These are phyloP conservation scores for Claviceps sorghi DNA, from an alignment of 2,329 filamentous ascomycete genomes.

Conservation along the genomic window DNA sequence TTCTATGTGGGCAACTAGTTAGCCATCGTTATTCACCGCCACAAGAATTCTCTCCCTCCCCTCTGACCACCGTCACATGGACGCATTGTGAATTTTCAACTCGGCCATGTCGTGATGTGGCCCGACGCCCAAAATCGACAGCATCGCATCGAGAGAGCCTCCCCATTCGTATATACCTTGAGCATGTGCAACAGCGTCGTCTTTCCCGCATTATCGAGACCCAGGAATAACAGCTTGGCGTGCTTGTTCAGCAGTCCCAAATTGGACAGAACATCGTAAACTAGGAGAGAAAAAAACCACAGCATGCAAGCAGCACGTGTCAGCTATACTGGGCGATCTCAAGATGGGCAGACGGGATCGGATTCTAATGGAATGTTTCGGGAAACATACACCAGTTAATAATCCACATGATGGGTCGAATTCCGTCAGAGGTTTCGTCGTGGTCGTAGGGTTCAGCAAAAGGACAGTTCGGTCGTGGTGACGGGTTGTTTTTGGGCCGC, in stretches of 20 bases:
- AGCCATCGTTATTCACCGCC: conserved; percentile 9
- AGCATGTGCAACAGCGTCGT: conserved; percentile 90
- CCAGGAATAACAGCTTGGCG: conserved; percentile 85
- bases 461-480: conserved; percentile 7
- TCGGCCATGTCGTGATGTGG: background rate
- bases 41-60: too few species aligned
- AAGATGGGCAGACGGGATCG: conserved; percentile 1
- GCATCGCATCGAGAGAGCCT: background rate
- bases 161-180: conserved; percentile 46
- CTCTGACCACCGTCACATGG: background rate
- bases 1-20: conserved; percentile 39
- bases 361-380: conserved; percentile 2
- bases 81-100: background rate
- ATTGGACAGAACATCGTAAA: conserved; percentile 80
- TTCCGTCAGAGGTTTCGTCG: conserved; percentile 2
- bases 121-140: background rate
- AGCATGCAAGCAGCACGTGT: conserved; percentile 14
- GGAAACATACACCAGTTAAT: conserved; percentile 76
- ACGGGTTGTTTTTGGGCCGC: conserved; percentile 4
- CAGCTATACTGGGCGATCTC: conserved; percentile 12
- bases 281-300: conserved; percentile 18
- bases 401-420: conserved; percentile 61
- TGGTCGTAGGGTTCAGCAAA: conserved; percentile 10
- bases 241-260: conserved; percentile 90
- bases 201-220: conserved; percentile 89